A percentile compares a stretch with the other conserved stretches of the same genome.
Evolutionary conservation across 352 stramenopile species (phyloP).

Genomic region (Phytopythium delawarense): DNA sequence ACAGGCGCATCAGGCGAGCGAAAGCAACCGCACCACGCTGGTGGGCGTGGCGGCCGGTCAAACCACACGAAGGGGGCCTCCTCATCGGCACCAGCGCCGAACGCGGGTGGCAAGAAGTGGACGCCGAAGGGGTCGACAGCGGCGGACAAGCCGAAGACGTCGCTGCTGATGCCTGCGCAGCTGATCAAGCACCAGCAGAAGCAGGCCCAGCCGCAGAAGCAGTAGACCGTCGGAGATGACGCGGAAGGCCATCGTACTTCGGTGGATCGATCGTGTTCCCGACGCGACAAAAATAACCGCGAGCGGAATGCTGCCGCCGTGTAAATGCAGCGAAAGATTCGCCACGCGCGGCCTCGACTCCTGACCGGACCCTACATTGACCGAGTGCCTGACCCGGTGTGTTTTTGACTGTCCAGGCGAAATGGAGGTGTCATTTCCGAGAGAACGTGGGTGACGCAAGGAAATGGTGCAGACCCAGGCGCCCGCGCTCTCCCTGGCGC

Average conservation of each 20-base stretch:
- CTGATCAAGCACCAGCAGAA: constrained; percentile 47
- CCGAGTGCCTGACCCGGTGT: neutral
- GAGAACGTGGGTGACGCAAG: neutral
- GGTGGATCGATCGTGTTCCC: neutral
- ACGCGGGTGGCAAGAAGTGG: constrained; percentile 14
- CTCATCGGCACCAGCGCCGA: neutral
- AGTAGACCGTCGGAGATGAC: neutral
- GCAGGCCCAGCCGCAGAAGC: constrained; percentile 17
- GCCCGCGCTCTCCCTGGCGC: constrained; percentile 7
- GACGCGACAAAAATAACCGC: neutral
- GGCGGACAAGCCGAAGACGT: constrained; percentile 16
- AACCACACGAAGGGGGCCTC: constrained; percentile 8
- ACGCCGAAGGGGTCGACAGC: constrained; percentile 22
- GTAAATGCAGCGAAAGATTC: constrained; percentile 3
- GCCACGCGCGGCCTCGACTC: neutral
- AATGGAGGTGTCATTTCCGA: neutral
- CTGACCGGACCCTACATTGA: neutral
- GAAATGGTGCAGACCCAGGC: constrained; percentile 13
- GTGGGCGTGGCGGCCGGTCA: constrained; percentile 5
- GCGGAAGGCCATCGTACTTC: neutral
- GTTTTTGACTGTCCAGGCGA: neutral
- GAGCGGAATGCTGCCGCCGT: neutral
- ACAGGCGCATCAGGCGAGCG: constrained; percentile 9
- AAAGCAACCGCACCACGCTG: neutral
- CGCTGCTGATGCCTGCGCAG: constrained; percentile 47